Evolutionary conservation across 257 asterid genomes (phyloP), one percentile per base, ranked within the genome.

Genomic region (Solanum chaucha): DNA sequence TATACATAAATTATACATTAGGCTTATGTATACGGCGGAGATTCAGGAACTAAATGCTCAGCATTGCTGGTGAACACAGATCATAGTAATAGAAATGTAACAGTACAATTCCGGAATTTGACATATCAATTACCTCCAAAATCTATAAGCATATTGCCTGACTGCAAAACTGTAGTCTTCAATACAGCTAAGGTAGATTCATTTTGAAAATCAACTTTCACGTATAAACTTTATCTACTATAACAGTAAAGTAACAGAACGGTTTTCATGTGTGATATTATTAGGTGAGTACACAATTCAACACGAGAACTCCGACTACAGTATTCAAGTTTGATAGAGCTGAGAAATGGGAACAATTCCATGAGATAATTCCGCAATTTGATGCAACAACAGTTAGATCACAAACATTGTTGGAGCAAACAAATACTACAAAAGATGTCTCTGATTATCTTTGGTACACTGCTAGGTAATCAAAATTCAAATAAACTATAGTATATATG

Each of bases 361-460:
- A 83, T 75, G 99, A 96, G 83, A 90, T n/a, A 51, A 61, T 94
- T 88, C 98, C 98, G 1, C 85, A 15, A 8, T 93, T 86, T 87
- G 90, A 87, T 58, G 92, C 91, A 8, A 89, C 95, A 44, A 51
- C 90, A 3, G 8, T 91, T 38, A 89, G 91, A 80, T 93, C 98
- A 1, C 35, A 92, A 70, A 24, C 72, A 44, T 86, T 96, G 92
- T 89, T 96, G 51, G 99, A 95, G 89, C 99, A 96, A 86, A 93
- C 91, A 91, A 91, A 83, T 88, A 94, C 96, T 20, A 96, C 99
- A 20, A 93, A 92, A 92, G 99, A 96, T 91, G 81, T 44, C 35
- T 93, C 98, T 3, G 99, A 95, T 90, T 96, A 96, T 88, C 89
- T 96, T 61, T 96, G 99, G 99, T 96, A 95, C 92, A 95, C 93